Base-by-base conservation (phyloP, 192 early-diverging fungal genomes). In the Coemansia guatemalensis region DNA sequence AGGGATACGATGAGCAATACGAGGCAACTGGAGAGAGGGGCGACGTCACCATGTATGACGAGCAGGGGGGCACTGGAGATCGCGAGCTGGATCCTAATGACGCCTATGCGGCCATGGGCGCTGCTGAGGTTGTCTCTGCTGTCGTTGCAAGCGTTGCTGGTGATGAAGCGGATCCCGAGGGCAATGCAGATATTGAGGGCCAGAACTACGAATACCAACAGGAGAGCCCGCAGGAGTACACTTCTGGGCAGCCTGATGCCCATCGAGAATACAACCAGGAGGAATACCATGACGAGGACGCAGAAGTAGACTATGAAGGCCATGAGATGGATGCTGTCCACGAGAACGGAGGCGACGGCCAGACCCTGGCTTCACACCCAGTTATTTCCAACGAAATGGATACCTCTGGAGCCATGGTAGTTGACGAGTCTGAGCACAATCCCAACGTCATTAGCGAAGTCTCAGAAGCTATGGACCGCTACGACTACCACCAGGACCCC, bases 341-440 rank as follows among this genome's bases (percentile, higher is more conserved):
- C 14, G 12, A 44, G 4, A 17, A 44, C 39, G 39, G 39, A 17
- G 58, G 57, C 5, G 79, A 82, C 58, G 79, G 73, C 48, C 79
- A 82, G 70, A 75, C 73, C 5, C 56, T 81, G 72, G 78, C 78
- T 0, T 53, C 78, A 9, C 78, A 81, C 50, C 68, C 72, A 9
- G 78, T 68, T 27, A 71, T 67, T 17, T 71, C 78, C 23, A 72
- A 73, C 73, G 78, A 81, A 22, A 56, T 81, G 65, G 67, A 82
- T 69, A 67, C 60, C 5, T 62, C 70, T 39, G 69, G 62, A 51
- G 65, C 67, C 0, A 76, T 76, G 74, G 69, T 81, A 4, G 69
- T 69, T 21, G 78, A 75, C 55, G 58, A 39, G 41, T 47, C 44
- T 1, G 66, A 65, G 32, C 74, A 75, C 56, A 53, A 53, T 39